Evolutionary conservation across 768 basidiomycete species (phyloP).

Genomic region (Russula sp.): DNA sequence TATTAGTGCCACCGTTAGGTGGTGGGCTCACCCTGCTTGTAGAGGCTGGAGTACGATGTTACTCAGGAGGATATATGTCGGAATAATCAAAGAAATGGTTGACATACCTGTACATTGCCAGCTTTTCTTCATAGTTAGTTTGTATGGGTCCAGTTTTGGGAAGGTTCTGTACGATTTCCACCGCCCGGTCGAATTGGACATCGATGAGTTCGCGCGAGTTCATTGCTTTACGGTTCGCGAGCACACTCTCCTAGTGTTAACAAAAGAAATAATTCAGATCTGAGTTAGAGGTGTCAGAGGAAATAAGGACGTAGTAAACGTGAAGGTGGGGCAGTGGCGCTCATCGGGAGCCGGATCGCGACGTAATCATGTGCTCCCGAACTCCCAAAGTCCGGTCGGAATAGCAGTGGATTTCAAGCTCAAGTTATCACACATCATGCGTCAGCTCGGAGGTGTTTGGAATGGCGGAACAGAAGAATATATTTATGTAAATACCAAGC

Average conservation of each 20-base stretch:
- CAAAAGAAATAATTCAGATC: background rate
- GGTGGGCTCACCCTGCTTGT: conserved; percentile 75
- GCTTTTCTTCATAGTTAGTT: conserved; percentile 92
- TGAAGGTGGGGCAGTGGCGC: background rate
- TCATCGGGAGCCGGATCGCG: too few species aligned
- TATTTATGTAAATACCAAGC: background rate
- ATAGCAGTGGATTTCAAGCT: background rate
- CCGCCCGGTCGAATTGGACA: conserved; percentile 87
- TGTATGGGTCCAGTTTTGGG: conserved; percentile 95
- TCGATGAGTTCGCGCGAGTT: conserved; percentile 63
- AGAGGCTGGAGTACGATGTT: conserved; percentile 47
- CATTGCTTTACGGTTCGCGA: conserved; percentile 35
- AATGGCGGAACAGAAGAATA: background rate
- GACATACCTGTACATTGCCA: conserved; percentile 82
- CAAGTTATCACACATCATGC: background rate
- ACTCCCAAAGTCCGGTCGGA: background rate
- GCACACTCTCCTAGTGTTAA: background rate
- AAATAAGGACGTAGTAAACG: background rate
- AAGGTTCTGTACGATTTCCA: conserved; percentile 87
- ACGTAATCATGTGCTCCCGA: background rate
- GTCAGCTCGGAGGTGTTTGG: background rate
- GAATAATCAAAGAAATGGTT: background rate
- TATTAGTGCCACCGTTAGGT: background rate
- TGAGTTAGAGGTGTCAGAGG: background rate
- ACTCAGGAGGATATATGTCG: background rate